A percentile compares a stretch with the other conserved stretches of the same genome.
These are phyloP conservation scores for Davidsoniella eucalypti DNA, from an alignment of 2,329 filamentous ascomycete genomes.

Conservation along the genomic window DNA sequence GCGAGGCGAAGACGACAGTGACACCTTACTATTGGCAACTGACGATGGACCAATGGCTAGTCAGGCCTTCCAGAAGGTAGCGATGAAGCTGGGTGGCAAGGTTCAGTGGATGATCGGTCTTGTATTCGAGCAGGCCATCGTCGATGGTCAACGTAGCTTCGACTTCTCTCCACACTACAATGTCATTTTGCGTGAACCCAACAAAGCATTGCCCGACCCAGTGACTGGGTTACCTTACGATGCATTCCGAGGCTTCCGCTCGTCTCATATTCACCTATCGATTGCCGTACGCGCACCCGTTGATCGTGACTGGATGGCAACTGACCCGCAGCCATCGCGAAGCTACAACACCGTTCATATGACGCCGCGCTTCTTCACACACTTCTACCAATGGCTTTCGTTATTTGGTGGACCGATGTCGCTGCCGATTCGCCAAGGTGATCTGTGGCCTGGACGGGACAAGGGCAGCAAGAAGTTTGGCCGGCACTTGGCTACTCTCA, in stretches of 20 bases:
- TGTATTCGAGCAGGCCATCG: conserved; percentile 75
- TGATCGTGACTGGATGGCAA: conserved; percentile 70
- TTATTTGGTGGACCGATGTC: conserved; percentile 92
- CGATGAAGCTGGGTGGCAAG: conserved; percentile 96
- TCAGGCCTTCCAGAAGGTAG: conserved; percentile 90
- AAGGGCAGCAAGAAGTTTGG: conserved; percentile 99
- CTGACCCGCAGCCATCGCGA: conserved; percentile 56
- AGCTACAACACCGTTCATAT: conserved; percentile 97
- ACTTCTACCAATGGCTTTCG: conserved; percentile 97
- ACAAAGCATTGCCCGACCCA: conserved; percentile 44
- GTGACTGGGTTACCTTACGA: conserved; percentile 50
- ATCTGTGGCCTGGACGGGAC: conserved; percentile 78
- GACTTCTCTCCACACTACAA: conserved; percentile 87
- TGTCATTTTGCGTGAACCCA: conserved; percentile 68
- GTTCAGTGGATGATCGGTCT: conserved; percentile 85
- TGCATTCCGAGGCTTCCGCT: conserved; percentile 92
- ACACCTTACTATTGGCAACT: background rate
- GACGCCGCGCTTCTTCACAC: conserved; percentile 89
- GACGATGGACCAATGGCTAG: background rate
- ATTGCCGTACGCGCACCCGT: conserved; percentile 77
- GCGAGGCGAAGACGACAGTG: conserved; percentile 32
- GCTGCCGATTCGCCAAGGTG: conserved; percentile 80
- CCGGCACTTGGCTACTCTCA: conserved; percentile 91
- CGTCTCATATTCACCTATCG: conserved; percentile 90
- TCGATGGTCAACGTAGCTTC: conserved; percentile 59